Evolutionary conservation across 2,329 filamentous ascomycete species (phyloP).

Genomic region (Eutypa lata): DNA sequence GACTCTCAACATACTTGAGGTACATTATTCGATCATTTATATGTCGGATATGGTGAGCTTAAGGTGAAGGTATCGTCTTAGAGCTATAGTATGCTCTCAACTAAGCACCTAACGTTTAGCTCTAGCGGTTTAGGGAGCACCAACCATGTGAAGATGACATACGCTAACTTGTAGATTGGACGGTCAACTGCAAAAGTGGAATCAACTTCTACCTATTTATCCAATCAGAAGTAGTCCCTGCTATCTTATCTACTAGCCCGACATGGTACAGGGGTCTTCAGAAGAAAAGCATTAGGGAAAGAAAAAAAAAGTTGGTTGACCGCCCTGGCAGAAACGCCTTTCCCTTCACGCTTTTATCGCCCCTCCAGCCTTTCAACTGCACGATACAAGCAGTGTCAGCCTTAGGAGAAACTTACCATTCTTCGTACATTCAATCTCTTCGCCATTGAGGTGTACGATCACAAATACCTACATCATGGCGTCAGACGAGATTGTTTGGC

Average conservation of each 20-base stretch:
- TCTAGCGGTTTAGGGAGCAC: not conserved
- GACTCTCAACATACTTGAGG: too few species aligned
- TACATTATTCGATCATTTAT: too few species aligned
- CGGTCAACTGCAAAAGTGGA: not conserved
- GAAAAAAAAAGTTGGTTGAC: not conserved
- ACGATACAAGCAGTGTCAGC: not conserved
- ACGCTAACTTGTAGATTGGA: not conserved
- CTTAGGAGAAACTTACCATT: not conserved
- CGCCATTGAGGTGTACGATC: not conserved
- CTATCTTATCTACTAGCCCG: too few species aligned
- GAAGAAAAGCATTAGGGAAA: not conserved
- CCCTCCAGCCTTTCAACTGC: not conserved
- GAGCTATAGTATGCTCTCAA: too few species aligned
- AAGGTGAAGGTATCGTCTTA: too few species aligned
- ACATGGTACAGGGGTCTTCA: not conserved
- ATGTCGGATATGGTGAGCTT: too few species aligned
- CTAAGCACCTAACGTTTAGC: not conserved
- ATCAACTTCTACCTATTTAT: not conserved
- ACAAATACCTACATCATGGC: constrained; percentile 54
- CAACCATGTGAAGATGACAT: not conserved
- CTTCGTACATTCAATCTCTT: not conserved
- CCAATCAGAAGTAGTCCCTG: not conserved
- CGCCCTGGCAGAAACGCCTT: not conserved
- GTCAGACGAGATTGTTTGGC: constrained; percentile 96
- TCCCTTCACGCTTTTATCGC: not conserved